Evolutionary conservation across 108 stramenopile genomes (phyloP).

Genomic region (Skeletonema costatum): DNA sequence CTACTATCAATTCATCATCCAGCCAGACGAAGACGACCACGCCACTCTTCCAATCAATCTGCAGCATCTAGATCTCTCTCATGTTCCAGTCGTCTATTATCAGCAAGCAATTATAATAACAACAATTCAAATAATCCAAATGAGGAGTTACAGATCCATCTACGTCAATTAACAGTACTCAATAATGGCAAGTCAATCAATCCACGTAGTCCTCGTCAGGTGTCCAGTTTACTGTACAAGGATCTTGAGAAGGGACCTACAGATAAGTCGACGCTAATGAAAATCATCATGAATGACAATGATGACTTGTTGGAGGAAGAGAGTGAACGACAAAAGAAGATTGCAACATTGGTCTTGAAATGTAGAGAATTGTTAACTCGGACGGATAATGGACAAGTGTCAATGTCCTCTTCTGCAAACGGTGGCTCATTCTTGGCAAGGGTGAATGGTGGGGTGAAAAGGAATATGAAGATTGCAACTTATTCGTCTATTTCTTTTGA

Average conservation of each 20-base stretch:
- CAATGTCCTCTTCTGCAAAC: neutral
- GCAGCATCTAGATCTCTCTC: neutral
- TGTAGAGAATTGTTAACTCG: slow-evolving; percentile 47
- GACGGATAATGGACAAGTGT: neutral
- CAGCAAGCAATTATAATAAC: neutral
- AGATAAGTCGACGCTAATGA: slow-evolving; percentile 32
- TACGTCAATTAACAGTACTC: slow-evolving; percentile 11
- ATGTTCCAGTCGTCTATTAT: neutral
- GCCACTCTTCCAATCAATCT: neutral
- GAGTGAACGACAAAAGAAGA: slow-evolving; percentile 16
- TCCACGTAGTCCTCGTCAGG: slow-evolving; percentile 75
- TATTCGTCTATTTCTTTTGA: slow-evolving; percentile 15
- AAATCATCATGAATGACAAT: slow-evolving; percentile 8
- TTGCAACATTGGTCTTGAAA: slow-evolving; percentile 62
- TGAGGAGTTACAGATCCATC: neutral
- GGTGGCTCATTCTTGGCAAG: neutral
- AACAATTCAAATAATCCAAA: neutral
- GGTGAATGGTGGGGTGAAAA: neutral
- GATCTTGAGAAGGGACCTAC: slow-evolving; percentile 16
- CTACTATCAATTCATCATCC: neutral
- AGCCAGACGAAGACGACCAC: neutral
- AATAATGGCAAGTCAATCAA: slow-evolving; percentile 55
- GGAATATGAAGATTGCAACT: slow-evolving; percentile 5
- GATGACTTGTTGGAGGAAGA: neutral
- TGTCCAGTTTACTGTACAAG: slow-evolving; percentile 63